Percentiles rank a stretch among this genome's conserved stretches.
Evolutionary conservation across 441 rosid species (phyloP).

Genomic region (Arabidopsis hybrid): DNA sequence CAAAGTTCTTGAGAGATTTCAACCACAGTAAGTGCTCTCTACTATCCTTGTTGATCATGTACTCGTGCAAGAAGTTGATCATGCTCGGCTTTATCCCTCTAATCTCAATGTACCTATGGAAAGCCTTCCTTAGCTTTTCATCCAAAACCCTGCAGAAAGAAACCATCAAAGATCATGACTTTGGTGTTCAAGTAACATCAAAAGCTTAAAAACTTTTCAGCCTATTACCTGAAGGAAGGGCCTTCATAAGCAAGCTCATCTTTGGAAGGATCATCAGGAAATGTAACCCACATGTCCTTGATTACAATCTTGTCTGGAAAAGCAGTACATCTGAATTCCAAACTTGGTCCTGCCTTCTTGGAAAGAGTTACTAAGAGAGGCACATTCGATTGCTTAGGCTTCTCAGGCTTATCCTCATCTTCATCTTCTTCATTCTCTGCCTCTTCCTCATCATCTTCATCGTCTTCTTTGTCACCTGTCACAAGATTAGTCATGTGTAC

Average conservation of each 20-base stretch:
- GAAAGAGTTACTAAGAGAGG: constrained; percentile 77
- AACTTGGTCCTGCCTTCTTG: constrained; percentile 60
- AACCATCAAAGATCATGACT: constrained; percentile 26
- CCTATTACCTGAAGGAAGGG: constrained; percentile 73
- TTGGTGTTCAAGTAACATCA: neutral
- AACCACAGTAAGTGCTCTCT: constrained; percentile 70
- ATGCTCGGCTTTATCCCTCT: constrained; percentile 83
- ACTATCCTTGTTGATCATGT: constrained; percentile 87
- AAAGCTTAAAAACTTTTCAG: neutral
- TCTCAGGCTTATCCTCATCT: constrained; percentile 69
- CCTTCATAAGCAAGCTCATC: constrained; percentile 77
- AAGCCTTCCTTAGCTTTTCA: constrained; percentile 78
- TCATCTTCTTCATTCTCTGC: constrained; percentile 55
- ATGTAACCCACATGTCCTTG: constrained; percentile 65
- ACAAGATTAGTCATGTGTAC: constrained; percentile 91
- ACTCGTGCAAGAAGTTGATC: constrained; percentile 84
- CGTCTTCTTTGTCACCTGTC: constrained; percentile 60
- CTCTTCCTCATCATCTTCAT: constrained; percentile 49
- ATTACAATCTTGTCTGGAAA: constrained; percentile 70
- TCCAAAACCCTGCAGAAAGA: constrained; percentile 67
- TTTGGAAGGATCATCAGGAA: constrained; percentile 52
- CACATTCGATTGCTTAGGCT: constrained; percentile 59
- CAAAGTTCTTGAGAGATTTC: constrained; percentile 70
- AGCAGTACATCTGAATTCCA: constrained; percentile 79
- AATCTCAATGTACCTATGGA: constrained; percentile 73